A percentile compares a stretch with the other conserved stretches of the same genome.
Evolutionary conservation across 305 asterid genomes (phyloP).

Genomic region (Solanum hybrid): DNA sequence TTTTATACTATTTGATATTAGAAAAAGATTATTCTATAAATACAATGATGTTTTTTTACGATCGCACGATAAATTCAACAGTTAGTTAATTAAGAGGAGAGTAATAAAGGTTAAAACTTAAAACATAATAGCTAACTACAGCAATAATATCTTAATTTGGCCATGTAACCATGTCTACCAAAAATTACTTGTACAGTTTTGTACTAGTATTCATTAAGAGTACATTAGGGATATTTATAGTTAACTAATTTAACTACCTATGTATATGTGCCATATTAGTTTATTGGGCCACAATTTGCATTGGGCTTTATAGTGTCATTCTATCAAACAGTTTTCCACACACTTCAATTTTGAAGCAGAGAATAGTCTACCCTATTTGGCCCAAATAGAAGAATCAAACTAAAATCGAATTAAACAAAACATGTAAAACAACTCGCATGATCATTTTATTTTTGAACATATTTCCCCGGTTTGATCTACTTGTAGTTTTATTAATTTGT

Average conservation of each 20-base stretch:
- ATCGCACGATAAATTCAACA: not conserved
- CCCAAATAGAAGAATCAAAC: too few species aligned
- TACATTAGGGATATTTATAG: not conserved
- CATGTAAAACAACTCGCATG: not conserved
- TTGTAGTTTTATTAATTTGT: not conserved
- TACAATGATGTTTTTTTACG: not conserved
- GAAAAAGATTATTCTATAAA: not conserved
- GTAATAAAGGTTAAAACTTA: not conserved
- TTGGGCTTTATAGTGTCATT: too few species aligned
- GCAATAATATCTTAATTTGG: not conserved
- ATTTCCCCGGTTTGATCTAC: not conserved
- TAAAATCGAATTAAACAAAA: too few species aligned
- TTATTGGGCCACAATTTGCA: too few species aligned
- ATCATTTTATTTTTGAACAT: not conserved
- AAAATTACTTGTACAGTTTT: not conserved
- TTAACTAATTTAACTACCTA: not conserved
- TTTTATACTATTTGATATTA: too few species aligned
- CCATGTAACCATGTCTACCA: not conserved
- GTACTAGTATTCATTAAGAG: not conserved
- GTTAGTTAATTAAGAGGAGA: too few species aligned
- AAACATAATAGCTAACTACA: not conserved
- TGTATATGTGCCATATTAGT: not conserved
- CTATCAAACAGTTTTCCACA: not conserved
- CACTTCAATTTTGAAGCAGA: not conserved
- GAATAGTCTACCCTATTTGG: not conserved